Conservation (phyloP, 83 land plant species). For the Isoetes engelmannii region DNA sequence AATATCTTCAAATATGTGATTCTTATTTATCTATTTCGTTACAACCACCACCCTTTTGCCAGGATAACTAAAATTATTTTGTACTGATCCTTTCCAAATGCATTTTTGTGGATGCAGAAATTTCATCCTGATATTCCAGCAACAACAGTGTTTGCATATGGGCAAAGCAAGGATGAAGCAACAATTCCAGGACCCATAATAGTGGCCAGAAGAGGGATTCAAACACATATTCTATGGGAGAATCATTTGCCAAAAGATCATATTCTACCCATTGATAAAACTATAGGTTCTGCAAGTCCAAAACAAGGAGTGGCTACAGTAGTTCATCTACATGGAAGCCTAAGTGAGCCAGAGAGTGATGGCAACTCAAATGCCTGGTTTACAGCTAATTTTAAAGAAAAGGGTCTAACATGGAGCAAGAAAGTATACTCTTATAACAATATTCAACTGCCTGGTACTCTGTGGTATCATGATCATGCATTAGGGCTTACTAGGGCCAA, state of each 20-base stretch:
- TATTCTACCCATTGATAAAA: conserved; percentile 10
- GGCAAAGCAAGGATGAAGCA: conserved; percentile 7
- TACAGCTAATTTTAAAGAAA: conserved; percentile 18
- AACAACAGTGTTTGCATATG: conserved; percentile 26
- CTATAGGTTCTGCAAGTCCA: conserved; percentile 29
- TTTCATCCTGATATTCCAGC: conserved; percentile 28
- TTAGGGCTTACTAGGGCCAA: conserved; percentile 30
- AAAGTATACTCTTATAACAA: conserved; percentile 14
- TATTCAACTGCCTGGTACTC: conserved; percentile 14
- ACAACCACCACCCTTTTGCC: too few species aligned
- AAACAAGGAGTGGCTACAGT: conserved; percentile 27
- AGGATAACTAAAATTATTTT: too few species aligned
- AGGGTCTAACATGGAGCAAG: conserved; percentile 23
- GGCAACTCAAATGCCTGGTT: conserved; percentile 28
- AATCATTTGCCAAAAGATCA: conserved; percentile 23
- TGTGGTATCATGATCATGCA: conserved; percentile 41
- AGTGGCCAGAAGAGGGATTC: conserved; percentile 15
- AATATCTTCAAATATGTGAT: too few species aligned
- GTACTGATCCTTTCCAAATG: neutral
- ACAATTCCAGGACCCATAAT: conserved; percentile 28
- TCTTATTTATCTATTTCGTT: too few species aligned
- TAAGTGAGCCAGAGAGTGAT: conserved; percentile 27
- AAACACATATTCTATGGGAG: conserved; percentile 25
- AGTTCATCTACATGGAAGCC: conserved; percentile 35
- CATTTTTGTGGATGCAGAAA: conserved; percentile 14